Evolutionary conservation across 345 rosid species (phyloP).

Genomic region (Gossypium longicalyx): DNA sequence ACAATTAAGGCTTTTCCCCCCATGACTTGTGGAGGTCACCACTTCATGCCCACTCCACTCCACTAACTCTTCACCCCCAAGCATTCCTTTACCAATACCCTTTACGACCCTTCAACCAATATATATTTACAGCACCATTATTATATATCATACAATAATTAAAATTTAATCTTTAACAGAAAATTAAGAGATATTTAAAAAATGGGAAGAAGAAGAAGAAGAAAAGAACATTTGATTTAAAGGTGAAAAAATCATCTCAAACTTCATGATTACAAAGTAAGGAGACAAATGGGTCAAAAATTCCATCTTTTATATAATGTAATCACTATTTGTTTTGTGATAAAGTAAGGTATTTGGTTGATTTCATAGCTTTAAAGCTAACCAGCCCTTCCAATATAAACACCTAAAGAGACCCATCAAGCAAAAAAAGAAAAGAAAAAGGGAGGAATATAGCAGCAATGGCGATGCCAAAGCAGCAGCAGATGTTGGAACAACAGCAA

Average conservation of each 20-base stretch:
- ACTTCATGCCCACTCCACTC: conserved; percentile 37
- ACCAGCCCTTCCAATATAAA: conserved; percentile 22
- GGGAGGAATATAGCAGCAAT: conserved; percentile 24
- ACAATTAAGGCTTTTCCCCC: conserved; percentile 13
- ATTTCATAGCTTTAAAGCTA: conserved; percentile 34
- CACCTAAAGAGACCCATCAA: conserved; percentile 12
- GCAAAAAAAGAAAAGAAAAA: conserved; percentile 24
- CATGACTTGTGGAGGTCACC: conserved; percentile 33
- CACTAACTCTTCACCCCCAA: conserved; percentile 31
- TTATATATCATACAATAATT: neutral
- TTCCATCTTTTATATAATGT: neutral
- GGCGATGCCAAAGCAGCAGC: conserved; percentile 43
- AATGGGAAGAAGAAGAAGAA: neutral
- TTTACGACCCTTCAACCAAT: conserved; percentile 30
- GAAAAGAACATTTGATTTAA: conserved; percentile 9
- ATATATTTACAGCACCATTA: neutral
- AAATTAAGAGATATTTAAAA: no score
- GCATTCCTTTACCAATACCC: conserved; percentile 33
- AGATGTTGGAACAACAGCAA: conserved; percentile 38
- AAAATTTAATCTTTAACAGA: no score
- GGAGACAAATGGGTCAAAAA: conserved; percentile 28
- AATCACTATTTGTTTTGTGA: conserved; percentile 20
- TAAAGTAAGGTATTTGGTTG: conserved; percentile 22
- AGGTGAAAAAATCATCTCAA: conserved; percentile 25
- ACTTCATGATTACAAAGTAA: conserved; percentile 29